Evolutionary conservation across 495 filamentous ascomycete genomes (phyloP).

Genomic region (Penicillium simplicissimum): DNA sequence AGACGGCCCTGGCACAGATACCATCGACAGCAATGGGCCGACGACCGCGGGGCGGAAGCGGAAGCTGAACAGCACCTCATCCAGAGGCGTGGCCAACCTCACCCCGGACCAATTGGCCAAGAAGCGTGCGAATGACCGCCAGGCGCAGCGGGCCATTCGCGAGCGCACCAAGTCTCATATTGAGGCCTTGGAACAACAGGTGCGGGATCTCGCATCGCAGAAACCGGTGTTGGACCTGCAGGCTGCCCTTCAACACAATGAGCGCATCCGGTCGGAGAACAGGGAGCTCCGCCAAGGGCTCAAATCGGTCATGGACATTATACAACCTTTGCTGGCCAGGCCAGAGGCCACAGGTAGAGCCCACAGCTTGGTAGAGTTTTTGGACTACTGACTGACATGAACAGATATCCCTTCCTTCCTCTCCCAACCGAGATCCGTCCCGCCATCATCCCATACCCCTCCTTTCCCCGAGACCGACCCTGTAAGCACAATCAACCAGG

Average conservation of each 20-base stretch:
- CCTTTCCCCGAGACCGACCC: conserved; percentile 29
- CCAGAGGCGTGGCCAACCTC: conserved; percentile 69
- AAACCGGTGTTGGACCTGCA: conserved; percentile 81
- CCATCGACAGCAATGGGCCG: conserved; percentile 18
- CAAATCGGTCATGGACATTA: conserved; percentile 57
- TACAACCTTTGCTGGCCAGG: conserved; percentile 59
- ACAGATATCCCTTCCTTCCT: conserved; percentile 20
- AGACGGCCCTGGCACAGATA: conserved; percentile 25
- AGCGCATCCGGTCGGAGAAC: conserved; percentile 69
- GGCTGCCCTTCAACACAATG: conserved; percentile 65
- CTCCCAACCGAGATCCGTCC: conserved; percentile 21
- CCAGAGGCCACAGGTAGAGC: conserved; percentile 32
- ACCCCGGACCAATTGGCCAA: conserved; percentile 70
- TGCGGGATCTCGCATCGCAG: conserved; percentile 70
- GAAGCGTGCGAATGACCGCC: conserved; percentile 86
- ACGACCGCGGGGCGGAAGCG: conserved; percentile 45
- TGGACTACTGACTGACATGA: conserved; percentile 8
- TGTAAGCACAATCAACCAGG: conserved; percentile 21
- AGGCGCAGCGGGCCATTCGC: conserved; percentile 83
- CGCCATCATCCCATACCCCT: conserved; percentile 27
- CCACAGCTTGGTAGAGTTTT: background rate
- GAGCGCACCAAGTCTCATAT: conserved; percentile 82
- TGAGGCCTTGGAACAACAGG: conserved; percentile 68
- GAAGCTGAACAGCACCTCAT: conserved; percentile 53
- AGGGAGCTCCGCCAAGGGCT: conserved; percentile 64